phyloP scores from a whole-genome alignment of 495 filamentous ascomycete species.

The Penicillium subrubescens region DNA sequence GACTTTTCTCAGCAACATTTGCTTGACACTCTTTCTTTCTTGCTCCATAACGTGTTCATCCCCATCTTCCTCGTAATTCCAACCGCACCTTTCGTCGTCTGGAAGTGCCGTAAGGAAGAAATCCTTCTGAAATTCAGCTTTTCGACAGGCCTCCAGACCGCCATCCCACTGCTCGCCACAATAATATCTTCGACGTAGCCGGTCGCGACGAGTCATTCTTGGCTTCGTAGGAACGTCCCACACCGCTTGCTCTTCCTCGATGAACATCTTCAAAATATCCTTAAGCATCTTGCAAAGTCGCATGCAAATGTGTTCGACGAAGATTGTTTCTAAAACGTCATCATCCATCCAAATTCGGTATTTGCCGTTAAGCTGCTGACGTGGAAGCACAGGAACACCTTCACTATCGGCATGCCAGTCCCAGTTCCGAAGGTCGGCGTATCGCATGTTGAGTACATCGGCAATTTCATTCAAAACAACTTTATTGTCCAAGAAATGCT shows the following conservation, averaged over 20 bases:
- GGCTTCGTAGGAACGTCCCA: constrained; percentile 42
- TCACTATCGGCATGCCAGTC: constrained; percentile 51
- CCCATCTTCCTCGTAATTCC: constrained; percentile 20
- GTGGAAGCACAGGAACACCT: constrained; percentile 48
- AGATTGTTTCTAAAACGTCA: constrained; percentile 62
- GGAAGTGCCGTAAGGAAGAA: constrained; percentile 51
- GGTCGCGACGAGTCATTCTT: constrained; percentile 20
- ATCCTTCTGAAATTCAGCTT: constrained; percentile 26
- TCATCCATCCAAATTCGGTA: constrained; percentile 61
- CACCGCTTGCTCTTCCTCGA: constrained; percentile 32
- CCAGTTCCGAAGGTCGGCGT: constrained; percentile 55
- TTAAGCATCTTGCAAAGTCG: constrained; percentile 58
- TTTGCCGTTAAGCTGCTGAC: constrained; percentile 55
- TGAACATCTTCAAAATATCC: constrained; percentile 41
- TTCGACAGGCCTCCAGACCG: constrained; percentile 25
- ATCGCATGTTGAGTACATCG: constrained; percentile 63
- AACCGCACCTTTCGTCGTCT: constrained; percentile 13
- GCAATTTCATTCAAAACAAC: constrained; percentile 55
- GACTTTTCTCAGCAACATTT: constrained; percentile 56
- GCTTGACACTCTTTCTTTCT: constrained; percentile 49
- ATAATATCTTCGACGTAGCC: constrained; percentile 31
- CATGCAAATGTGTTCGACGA: constrained; percentile 60
- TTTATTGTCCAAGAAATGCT: constrained; percentile 52
- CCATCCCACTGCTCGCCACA: background rate
- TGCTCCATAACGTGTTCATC: constrained; percentile 21